Evolutionary conservation across 148 eudicot species (phyloP).

Genomic region (Vaccinium corymbosum): DNA sequence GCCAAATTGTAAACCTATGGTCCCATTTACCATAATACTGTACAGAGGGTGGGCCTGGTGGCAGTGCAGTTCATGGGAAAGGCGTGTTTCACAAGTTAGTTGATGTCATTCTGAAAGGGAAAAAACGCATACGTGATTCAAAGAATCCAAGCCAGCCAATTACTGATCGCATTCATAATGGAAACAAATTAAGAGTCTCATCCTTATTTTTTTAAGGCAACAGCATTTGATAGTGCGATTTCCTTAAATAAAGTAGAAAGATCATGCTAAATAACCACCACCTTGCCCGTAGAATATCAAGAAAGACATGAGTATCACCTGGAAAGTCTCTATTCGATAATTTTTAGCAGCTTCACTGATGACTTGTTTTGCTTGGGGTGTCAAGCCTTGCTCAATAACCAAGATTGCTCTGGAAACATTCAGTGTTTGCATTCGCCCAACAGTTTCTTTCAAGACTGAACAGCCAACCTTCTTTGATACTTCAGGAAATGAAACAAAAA

Average conservation of each 20-base stretch:
- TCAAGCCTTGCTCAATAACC: not conserved
- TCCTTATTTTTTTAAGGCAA: not conserved
- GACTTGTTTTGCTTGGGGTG: not conserved
- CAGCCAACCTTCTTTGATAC: conserved; percentile 4
- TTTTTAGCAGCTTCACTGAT: not conserved
- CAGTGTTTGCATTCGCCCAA: not conserved
- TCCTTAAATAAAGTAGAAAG: not conserved
- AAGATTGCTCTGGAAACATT: not conserved
- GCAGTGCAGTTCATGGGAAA: not conserved
- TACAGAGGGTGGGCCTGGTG: not conserved
- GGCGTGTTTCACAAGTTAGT: not conserved
- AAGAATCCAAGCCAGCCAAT: not conserved
- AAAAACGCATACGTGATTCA: not conserved
- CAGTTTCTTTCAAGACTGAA: not conserved
- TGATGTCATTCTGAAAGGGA: not conserved
- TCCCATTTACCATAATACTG: not conserved
- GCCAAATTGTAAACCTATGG: not conserved
- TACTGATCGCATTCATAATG: not conserved
- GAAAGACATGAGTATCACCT: not conserved
- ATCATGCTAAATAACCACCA: not conserved
- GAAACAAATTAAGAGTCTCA: not conserved
- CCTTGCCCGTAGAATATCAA: not conserved
- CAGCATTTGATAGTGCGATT: not conserved
- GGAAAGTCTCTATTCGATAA: not conserved
- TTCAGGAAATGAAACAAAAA: not conserved